A percentile compares a stretch with the other conserved stretches of the same genome.
Evolutionary conservation across 140 eudicot species (phyloP).

Genomic region (Anethum foeniculum): DNA sequence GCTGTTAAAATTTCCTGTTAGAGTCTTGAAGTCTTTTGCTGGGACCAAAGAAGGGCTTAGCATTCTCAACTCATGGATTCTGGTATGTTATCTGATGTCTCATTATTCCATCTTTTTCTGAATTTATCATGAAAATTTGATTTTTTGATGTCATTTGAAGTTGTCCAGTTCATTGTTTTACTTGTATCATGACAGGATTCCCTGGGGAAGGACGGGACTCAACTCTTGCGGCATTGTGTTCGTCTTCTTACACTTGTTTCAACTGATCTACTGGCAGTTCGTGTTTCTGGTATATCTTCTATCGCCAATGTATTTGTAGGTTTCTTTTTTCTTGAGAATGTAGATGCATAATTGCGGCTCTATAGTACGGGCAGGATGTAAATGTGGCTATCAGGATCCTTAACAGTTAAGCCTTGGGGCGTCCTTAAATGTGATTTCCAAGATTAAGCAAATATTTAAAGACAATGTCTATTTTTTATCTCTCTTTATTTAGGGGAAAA

Average conservation of each 20-base stretch:
- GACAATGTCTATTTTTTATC: not conserved
- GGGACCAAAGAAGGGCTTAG: conserved; percentile 84
- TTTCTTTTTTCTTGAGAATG: not conserved
- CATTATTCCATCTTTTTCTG: not conserved
- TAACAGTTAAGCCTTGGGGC: not conserved
- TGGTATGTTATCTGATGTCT: conserved; percentile 36
- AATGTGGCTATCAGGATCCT: not conserved
- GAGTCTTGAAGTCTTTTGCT: conserved; percentile 72
- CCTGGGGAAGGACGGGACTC: conserved; percentile 97
- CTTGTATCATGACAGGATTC: conserved; percentile 60
- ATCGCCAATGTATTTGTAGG: not conserved
- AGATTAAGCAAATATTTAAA: not conserved
- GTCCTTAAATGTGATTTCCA: not conserved
- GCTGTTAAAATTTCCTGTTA: conserved; percentile 69
- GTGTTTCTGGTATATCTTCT: conserved; percentile 63
- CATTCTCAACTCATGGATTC: conserved; percentile 85
- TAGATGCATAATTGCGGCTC: not conserved
- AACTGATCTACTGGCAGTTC: conserved; percentile 83
- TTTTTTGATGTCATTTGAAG: not conserved
- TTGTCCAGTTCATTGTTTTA: not conserved
- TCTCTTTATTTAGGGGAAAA: not conserved
- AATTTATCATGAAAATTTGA: not conserved
- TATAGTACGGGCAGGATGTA: not conserved
- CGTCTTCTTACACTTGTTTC: conserved; percentile 96
- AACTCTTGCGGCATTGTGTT: conserved; percentile 94